Evolutionary conservation across 2,329 filamentous ascomycete species (phyloP).

Genomic region (Stachybotrys echinatus): DNA sequence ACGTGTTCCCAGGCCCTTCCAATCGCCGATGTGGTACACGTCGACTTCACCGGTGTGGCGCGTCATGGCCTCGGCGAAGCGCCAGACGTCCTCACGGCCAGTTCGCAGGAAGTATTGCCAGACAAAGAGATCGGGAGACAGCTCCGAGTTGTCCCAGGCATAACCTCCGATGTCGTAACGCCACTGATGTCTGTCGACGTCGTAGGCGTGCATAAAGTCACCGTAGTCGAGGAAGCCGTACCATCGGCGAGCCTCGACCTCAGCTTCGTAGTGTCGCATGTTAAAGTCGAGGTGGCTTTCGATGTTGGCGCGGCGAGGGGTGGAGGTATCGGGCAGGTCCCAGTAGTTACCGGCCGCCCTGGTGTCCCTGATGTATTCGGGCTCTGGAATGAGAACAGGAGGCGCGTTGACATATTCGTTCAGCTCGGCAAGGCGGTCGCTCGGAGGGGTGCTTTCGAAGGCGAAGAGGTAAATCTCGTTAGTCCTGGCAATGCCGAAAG

Average conservation of each 20-base stretch:
- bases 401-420: constrained; percentile 43
- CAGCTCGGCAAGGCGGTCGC: constrained; percentile 37
- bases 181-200: constrained; percentile 53
- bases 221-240: constrained; percentile 60
- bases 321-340: constrained; percentile 30
- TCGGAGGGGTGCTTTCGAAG: constrained; percentile 46
- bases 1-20: constrained; percentile 55
- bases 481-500: constrained; percentile 52
- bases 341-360: constrained; percentile 52
- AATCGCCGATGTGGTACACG: constrained; percentile 53
- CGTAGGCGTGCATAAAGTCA: constrained; percentile 60
- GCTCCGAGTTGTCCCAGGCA: constrained; percentile 60
- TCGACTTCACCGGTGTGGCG: constrained; percentile 58
- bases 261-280: constrained; percentile 47
- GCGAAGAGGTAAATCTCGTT: constrained; percentile 51
- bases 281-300: constrained; percentile 52
- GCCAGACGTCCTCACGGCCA: constrained; percentile 50
- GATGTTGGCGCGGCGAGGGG: constrained; percentile 29
- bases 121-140: constrained; percentile 57
- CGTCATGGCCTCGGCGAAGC: constrained; percentile 52
- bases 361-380: constrained; percentile 44
- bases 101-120: constrained; percentile 60
- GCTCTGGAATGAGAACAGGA: constrained; percentile 42
- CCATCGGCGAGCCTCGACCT: constrained; percentile 54
- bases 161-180: constrained; percentile 59